phyloP scores from a whole-genome alignment of 768 basidiomycete genomes.

The Termitomyces titanicus region DNA sequence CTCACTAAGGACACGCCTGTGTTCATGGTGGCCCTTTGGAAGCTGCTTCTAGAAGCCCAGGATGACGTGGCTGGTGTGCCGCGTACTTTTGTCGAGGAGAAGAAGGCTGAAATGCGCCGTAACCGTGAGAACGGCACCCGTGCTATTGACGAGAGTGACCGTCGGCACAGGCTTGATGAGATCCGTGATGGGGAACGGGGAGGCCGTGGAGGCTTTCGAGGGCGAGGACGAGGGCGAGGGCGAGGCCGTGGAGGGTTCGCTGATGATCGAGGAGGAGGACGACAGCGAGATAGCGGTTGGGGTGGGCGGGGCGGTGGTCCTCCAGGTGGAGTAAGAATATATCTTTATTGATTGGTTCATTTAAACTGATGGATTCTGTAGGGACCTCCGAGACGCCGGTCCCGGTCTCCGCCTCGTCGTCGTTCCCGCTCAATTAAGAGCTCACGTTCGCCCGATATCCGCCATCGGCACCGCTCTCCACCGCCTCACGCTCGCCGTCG shows the following conservation, averaged over 20 bases:
- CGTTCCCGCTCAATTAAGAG: slow-evolving; percentile 37
- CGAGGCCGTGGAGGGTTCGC: slow-evolving; percentile 48
- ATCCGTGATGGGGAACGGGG: slow-evolving; percentile 60
- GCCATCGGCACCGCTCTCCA: slow-evolving; percentile 34
- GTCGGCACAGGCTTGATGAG: slow-evolving; percentile 65
- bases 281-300: slow-evolving; percentile 69
- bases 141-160: slow-evolving; percentile 68
- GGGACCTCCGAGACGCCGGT: slow-evolving; percentile 41
- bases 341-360: background rate
- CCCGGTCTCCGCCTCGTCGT: slow-evolving; percentile 44
- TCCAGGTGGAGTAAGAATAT: slow-evolving; percentile 28
- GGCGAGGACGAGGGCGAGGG: slow-evolving; percentile 58
- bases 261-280: slow-evolving; percentile 41
- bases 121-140: slow-evolving; percentile 60
- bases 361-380: slow-evolving; percentile 17
- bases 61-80: slow-evolving; percentile 86
- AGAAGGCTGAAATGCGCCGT: slow-evolving; percentile 86
- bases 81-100: slow-evolving; percentile 83
- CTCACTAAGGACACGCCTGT: slow-evolving; percentile 79
- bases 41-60: slow-evolving; percentile 90
- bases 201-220: slow-evolving; percentile 42
- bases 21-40: slow-evolving; percentile 92
- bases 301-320: slow-evolving; percentile 59
- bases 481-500: slow-evolving; percentile 36
- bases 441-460: slow-evolving; percentile 36